These are phyloP conservation scores for Cubamyces lactineus DNA, from an alignment of 768 basidiomycete species.

Conservation along the genomic window DNA sequence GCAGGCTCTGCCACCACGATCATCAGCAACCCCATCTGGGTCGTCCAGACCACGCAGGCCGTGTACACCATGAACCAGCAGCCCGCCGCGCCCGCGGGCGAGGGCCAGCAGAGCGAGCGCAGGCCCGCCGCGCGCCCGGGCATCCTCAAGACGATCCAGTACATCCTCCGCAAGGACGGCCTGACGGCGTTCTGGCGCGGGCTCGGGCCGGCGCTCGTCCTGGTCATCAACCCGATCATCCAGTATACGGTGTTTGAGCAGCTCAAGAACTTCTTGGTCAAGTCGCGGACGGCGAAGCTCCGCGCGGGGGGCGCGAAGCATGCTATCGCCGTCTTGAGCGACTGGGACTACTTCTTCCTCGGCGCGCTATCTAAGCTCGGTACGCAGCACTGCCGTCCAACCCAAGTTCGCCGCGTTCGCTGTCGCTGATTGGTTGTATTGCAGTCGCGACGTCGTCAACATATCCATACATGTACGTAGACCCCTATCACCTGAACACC, in stretches of 20 bases:
- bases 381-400: constrained; percentile 40
- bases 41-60: constrained; percentile 89
- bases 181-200: constrained; percentile 89
- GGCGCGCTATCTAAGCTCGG: constrained; percentile 92
- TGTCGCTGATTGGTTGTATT: background rate
- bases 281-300: constrained; percentile 58
- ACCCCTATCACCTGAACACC: background rate
- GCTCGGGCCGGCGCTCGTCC: constrained; percentile 88
- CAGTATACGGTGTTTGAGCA: constrained; percentile 97
- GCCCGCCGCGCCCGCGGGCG: constrained; percentile 2
- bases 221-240: constrained; percentile 94
- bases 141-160: constrained; percentile 61
- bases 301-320: constrained; percentile 48
- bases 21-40: constrained; percentile 95
- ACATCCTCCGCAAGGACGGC: constrained; percentile 76
- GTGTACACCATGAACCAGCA: constrained; percentile 54
- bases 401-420: background rate
- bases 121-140: constrained; percentile 36
- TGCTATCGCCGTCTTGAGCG: constrained; percentile 59
- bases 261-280: constrained; percentile 81
- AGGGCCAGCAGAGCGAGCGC: constrained; percentile 21
- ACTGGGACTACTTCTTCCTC: constrained; percentile 93
- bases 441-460: constrained; percentile 55
- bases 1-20: constrained; percentile 91
- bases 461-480: constrained; percentile 73